These are phyloP conservation scores for Silene conica DNA, from an alignment of 148 eudicot species.

Conservation along the genomic window DNA sequence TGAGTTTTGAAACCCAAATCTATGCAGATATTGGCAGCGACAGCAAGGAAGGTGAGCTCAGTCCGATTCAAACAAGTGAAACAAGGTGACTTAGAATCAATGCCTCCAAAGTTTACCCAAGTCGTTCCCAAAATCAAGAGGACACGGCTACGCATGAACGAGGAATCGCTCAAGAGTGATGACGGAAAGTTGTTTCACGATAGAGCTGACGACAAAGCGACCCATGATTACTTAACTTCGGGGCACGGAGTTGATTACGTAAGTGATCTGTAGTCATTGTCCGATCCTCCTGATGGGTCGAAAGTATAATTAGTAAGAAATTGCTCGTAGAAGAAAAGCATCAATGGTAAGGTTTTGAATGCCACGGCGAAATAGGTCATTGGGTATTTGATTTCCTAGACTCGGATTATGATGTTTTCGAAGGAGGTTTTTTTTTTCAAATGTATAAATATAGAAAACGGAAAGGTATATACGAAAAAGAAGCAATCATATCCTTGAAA, in stretches of 20 bases:
- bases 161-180: slow-evolving; percentile 36
- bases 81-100: slow-evolving; percentile 32
- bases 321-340: no score
- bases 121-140: slow-evolving; percentile 58
- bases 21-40: slow-evolving; percentile 70
- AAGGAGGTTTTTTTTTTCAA: background rate
- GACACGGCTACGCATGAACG: slow-evolving; percentile 6
- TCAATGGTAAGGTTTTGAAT: background rate
- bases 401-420: background rate
- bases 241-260: background rate
- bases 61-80: slow-evolving; percentile 50
- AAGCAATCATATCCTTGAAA: background rate
- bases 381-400: no score
- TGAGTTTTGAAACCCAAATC: no score
- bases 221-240: background rate
- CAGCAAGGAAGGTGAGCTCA: slow-evolving; percentile 66
- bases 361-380: background rate
- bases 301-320: no score
- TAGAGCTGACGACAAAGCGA: background rate
- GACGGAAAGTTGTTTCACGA: slow-evolving; percentile 22
- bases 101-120: slow-evolving; percentile 38
- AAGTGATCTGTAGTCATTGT: background rate
- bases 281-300: background rate
- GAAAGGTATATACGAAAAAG: background rate
- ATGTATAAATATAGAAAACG: no score